Conservation (phyloP, 805 yeast species). For the Starmerella floris region DNA sequence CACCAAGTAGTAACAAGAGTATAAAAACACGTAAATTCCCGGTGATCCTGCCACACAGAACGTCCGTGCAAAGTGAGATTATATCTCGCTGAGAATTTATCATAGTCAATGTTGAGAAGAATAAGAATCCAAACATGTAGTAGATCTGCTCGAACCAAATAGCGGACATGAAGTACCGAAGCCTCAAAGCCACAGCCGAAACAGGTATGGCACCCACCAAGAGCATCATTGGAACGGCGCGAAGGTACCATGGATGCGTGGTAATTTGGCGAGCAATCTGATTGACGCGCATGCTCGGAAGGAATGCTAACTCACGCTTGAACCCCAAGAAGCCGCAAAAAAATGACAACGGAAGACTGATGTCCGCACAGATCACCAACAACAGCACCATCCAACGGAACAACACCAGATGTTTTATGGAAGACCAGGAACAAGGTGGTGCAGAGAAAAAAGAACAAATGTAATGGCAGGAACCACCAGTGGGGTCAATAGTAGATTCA, state of each 20-base stretch:
- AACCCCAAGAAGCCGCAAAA: conserved; percentile 72
- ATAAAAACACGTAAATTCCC: conserved; percentile 68
- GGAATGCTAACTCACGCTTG: conserved; percentile 41
- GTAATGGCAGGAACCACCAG: conserved; percentile 68
- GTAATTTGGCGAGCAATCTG: conserved; percentile 97
- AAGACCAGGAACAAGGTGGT: conserved; percentile 71
- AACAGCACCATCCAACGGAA: conserved; percentile 79
- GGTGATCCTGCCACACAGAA: conserved; percentile 81
- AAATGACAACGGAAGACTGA: conserved; percentile 73
- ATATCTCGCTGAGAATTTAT: conserved; percentile 64
- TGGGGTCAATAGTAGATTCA: conserved; percentile 73
- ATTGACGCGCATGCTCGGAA: conserved; percentile 72
- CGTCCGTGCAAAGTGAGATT: conserved; percentile 67
- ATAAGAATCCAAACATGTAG: conserved; percentile 95
- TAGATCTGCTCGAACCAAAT: conserved; percentile 87
- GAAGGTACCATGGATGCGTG: conserved; percentile 70
- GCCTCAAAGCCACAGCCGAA: conserved; percentile 86
- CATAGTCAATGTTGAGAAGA: conserved; percentile 77
- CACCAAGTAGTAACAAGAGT: conserved; percentile 46
- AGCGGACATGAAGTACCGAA: conserved; percentile 81
- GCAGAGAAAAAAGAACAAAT: conserved; percentile 45
- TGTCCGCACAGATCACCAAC: conserved; percentile 66
- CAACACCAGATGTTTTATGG: conserved; percentile 81
- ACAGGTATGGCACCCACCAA: conserved; percentile 88
- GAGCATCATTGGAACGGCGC: conserved; percentile 50